Percentiles rank a stretch among this genome's conserved stretches.
Conservation (phyloP, 1,284 basidiomycete species). For the Ceratobasidium sp. region DNA sequence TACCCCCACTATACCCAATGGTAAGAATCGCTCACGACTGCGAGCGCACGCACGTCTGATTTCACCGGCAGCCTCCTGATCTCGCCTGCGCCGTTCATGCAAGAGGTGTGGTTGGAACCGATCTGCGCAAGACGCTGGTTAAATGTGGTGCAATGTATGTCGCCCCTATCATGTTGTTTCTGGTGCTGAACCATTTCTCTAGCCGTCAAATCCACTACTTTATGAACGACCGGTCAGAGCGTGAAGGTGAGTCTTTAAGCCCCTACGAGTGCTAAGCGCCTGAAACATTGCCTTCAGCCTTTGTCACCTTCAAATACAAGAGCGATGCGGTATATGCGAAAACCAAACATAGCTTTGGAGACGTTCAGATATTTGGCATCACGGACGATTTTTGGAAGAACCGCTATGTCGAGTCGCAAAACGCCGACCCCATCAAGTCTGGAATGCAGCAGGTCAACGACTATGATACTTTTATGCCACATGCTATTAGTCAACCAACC, state of each 20-base stretch:
- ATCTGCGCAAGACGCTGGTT: conserved; percentile 29
- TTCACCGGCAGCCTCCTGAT: conserved; percentile 31
- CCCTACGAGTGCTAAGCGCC: not conserved
- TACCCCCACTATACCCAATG: conserved; percentile 6
- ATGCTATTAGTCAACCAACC: conserved; percentile 17
- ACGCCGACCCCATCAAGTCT: conserved; percentile 30
- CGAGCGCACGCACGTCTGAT: not conserved
- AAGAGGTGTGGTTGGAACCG: conserved; percentile 24
- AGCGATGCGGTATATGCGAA: conserved; percentile 41
- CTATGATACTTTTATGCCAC: conserved; percentile 39
- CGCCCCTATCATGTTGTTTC: not conserved
- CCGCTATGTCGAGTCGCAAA: conserved; percentile 39
- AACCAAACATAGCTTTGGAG: conserved; percentile 39
- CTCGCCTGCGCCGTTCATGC: conserved; percentile 42
- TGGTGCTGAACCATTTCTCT: not conserved
- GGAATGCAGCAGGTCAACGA: conserved; percentile 38
- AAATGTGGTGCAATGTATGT: conserved; percentile 44
- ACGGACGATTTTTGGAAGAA: conserved; percentile 41
- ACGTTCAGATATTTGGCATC: conserved; percentile 38
- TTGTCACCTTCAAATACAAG: conserved; percentile 43
- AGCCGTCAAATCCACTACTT: conserved; percentile 42
- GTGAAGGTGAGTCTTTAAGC: conserved; percentile 23
- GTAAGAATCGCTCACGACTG: not conserved
- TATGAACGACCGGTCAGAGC: conserved; percentile 26
- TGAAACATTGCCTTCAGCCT: conserved; percentile 10